Evolutionary conservation across 495 filamentous ascomycete genomes (phyloP), one percentile per base, ranked within the genome.

Genomic region (Viridothelium virens): DNA sequence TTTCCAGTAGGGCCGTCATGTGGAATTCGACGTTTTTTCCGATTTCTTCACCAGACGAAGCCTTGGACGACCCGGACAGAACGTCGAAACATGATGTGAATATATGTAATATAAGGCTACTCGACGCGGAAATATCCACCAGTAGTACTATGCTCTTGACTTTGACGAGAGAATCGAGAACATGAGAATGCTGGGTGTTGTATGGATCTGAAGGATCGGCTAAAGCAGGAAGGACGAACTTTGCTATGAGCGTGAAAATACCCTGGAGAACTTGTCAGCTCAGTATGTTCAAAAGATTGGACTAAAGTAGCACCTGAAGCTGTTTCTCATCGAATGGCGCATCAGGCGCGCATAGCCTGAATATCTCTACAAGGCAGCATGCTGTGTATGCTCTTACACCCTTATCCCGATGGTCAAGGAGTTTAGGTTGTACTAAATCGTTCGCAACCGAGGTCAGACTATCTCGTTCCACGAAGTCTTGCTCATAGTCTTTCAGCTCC

Each of bases 91-190:
- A 93, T 61, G 80, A 81, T 1, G 84, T 87, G 74, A 97, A 97
- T 10, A 97, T 84, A 50, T 89, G 84, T 10, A 90, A 80, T 12
- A 92, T 85, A 50, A 97, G 81, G 39, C 81, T 81, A 56, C 94
- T 91, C 18, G 87, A 83, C 47, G 87, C 86, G 2, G 91, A 87
- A 9, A 97, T 85, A 70, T 97, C 95, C n/a, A 90, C 89, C 69
- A 99, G 84, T 38, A 99, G 83, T 38, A 97, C 87, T 41, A 97
- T 87, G 78, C 91, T 96, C 81, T 97, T 96, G 64, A 96, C 87
- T 71, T 93, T 89, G 67, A 91, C 88, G 34, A 99, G 85, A 18
- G 91, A 97, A 31, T 87, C 83, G 65, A 99, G 81, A 66, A 96
- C 89, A 69, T 93, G 91, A 70, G 91, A 86, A 75, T 99, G 91